Conservation (phyloP, 495 filamentous ascomycete species). For the Lophiotrema nucula region DNA sequence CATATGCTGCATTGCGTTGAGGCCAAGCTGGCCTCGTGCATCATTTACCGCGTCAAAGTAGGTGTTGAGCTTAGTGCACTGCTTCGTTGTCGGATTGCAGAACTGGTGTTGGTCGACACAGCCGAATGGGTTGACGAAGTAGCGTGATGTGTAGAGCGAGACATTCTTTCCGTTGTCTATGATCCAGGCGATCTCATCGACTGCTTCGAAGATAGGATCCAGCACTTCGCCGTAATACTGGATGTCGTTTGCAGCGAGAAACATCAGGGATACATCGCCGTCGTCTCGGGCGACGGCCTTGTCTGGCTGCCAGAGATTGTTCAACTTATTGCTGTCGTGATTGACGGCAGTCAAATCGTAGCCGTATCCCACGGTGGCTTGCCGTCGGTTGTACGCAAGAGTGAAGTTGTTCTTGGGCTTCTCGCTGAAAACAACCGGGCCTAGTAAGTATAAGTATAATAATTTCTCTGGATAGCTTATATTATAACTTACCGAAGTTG, state of each 20-base stretch:
- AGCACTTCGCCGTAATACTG: neutral
- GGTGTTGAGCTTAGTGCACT: constrained; percentile 4
- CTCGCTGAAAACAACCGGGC: neutral
- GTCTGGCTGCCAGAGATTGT: neutral
- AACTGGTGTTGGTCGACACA: constrained; percentile 8
- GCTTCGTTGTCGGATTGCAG: neutral
- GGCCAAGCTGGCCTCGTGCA: neutral
- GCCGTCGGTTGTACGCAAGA: neutral
- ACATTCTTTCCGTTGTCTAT: neutral
- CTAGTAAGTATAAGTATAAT: neutral
- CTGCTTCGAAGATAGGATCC: neutral
- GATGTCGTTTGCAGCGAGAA: constrained; percentile 7
- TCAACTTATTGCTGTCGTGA: neutral
- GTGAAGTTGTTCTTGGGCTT: neutral
- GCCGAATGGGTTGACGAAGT: constrained; percentile 2
- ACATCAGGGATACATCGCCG: constrained; percentile 13
- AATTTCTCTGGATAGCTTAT: too few relatives aligned
- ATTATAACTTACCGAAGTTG: too few relatives aligned
- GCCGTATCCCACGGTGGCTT: neutral
- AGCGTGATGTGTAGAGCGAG: neutral
- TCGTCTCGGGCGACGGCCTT: neutral
- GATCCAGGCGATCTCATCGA: neutral
- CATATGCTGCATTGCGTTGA: neutral
- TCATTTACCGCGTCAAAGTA: neutral
- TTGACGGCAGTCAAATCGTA: neutral